phyloP scores from a whole-genome alignment of 306 rosid species.

The Vigna trinervia region DNA sequence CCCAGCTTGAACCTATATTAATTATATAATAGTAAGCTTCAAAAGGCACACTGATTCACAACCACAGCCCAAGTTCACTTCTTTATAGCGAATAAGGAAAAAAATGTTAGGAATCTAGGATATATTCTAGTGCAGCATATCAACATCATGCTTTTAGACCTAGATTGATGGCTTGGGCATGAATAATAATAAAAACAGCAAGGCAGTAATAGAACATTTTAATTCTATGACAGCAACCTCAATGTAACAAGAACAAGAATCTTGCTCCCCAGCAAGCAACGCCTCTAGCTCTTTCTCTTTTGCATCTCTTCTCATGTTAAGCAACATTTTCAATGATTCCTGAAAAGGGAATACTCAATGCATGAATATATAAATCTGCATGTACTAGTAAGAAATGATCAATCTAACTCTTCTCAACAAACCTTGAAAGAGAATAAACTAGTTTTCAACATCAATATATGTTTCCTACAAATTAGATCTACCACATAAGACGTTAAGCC shows the following conservation, averaged over 20 bases:
- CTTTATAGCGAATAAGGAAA: background rate
- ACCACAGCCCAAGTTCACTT: constrained; percentile 15
- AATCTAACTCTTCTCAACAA: constrained; percentile 23
- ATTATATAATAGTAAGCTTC: constrained; percentile 32
- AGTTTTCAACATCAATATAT: background rate
- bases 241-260: constrained; percentile 84
- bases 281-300: constrained; percentile 95
- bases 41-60: constrained; percentile 26
- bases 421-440: constrained; percentile 16
- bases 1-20: constrained; percentile 87
- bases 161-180: background rate
- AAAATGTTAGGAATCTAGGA: background rate
- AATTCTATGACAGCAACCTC: constrained; percentile 64
- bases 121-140: constrained; percentile 11
- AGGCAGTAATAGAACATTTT: constrained; percentile 16
- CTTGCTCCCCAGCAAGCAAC: constrained; percentile 85
- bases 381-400: constrained; percentile 17
- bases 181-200: constrained; percentile 5
- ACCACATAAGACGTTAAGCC: constrained; percentile 7
- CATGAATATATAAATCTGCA: constrained; percentile 41
- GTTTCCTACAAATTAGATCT: constrained; percentile 10
- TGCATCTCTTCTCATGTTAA: constrained; percentile 73
- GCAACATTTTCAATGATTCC: constrained; percentile 78
- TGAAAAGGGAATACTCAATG: constrained; percentile 53
- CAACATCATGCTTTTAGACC: constrained; percentile 29